Evolutionary conservation across 2,329 filamentous ascomycete species (phyloP), one percentile per base, ranked within the genome.

Genomic region (Phialophora expanda): DNA sequence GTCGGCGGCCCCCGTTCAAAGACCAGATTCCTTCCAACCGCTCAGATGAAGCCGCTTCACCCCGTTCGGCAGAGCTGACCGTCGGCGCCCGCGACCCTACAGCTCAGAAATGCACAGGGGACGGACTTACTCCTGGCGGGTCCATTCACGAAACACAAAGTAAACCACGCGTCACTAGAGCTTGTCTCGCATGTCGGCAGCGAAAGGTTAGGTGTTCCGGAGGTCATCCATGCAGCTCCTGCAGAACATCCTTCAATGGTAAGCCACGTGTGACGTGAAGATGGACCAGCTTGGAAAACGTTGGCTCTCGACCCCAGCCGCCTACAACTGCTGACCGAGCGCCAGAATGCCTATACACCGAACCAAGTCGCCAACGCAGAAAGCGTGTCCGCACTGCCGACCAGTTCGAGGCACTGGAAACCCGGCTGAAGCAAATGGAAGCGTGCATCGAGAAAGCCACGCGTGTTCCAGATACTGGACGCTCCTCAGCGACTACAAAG

Each of bases 161-260:
- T 22, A 48, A 38, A 12, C 58, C 17, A 11, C 48, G 44, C 32
- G 32, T 54, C 28, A 24, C 44, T 14, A 53, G 44, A 20, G 58
- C 58, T n/a, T 61, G 58, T 46, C 44, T 7, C n/a, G 22, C 46
- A 11, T 61, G 58, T 54, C 58, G 58, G 22, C 38, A 53, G 32
- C 28, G 58, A 30, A 61, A 61, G 46, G 34, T 61, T n/a, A 61
- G 22, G 34, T 61, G 58, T n/a, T 41, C 44, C 17, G 48, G 58
- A 53, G 48, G 32, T 14, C 28, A 54, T 41, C 58, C 58, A 20
- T 61, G 58, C 58, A 41, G 22, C 11, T 30, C 44, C 9, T 61
- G 58, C 48, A 46, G 22, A 28, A 61, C 14, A 34, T 61, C 58
- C 9, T 61, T 61, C 51, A 26, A 61, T 51, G 58, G 58, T 61